Evolutionary conservation across 805 yeast genomes (phyloP), one percentile per base, ranked within the genome.

Genomic region (Metschnikowia amazonensis): DNA sequence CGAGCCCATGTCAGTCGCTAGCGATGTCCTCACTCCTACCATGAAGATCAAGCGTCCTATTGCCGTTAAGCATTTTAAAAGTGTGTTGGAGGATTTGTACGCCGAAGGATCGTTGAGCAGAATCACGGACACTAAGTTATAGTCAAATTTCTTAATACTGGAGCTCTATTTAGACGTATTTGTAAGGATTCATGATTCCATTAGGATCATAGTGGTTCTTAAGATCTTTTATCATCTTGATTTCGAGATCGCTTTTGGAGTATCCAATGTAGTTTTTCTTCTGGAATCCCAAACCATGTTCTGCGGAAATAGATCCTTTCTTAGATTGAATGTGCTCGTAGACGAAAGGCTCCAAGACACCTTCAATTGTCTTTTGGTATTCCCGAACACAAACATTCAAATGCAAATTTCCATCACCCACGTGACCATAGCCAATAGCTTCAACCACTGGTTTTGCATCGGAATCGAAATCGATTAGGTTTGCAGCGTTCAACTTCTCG

Each of bases 361-460:
- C 69, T 67, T 94, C 98, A 45, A 94, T 86, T 23, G 75, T 79
- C 63, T 86, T 84, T 51, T 75, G 75, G 67, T 94, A 94, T 58
- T 81, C 77, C 65, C 97, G 80, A 14, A 89, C 96, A 35, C 95
- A 84, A 42, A 94, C 95, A 62, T 94, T 94, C 61, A 94, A 78
- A 65, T 94, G 99, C 59, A 94, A 72, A 67, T 94, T 94, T 43
- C 99, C 98, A 63, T 94, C 99, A 46, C 99, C 99, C 58, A 94
- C 79, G 61, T 94, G 99, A n/a, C 99, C 99, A 60, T 92, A 94
- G 0, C 99, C 99, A 53, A 92, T 82, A 9, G 95, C 95, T 49
- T 81, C 84, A 44, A 88, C 83, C 2, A 87, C 97, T 2, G 97
- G 96, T 63, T 75, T 77, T 3, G 76, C 72, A 34, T 78, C 84